Conservation (phyloP, 2,329 filamentous ascomycete genomes). For the Hypoxylon sp. region DNA sequence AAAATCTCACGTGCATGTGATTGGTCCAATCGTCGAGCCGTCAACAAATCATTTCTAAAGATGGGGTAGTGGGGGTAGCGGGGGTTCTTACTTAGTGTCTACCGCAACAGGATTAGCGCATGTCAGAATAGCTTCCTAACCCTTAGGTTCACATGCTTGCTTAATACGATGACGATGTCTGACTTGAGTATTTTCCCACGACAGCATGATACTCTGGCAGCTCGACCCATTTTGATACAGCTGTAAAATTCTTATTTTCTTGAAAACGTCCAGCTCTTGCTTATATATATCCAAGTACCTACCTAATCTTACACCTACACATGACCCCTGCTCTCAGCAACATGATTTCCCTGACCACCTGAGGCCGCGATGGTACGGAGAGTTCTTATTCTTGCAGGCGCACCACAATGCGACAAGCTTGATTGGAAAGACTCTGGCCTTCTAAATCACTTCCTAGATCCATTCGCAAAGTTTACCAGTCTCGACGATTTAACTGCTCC, state of each 20-base stretch:
- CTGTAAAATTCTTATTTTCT: neutral
- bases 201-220: neutral
- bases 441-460: constrained; percentile 58
- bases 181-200: neutral
- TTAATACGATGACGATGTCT: neutral
- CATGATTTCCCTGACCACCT: constrained; percentile 20
- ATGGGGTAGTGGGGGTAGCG: constrained; percentile 21
- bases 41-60: constrained; percentile 41
- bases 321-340: neutral
- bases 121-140: neutral
- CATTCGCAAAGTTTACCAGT: constrained; percentile 50
- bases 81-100: neutral
- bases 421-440: constrained; percentile 54
- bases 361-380: constrained; percentile 44
- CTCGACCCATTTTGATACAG: neutral
- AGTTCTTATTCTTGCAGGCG: constrained; percentile 47
- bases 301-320: neutral
- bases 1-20: constrained; percentile 42
- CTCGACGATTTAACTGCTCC: constrained; percentile 19
- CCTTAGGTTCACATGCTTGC: neutral
- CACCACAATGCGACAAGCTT: constrained; percentile 44
- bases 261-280: neutral
- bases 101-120: neutral
- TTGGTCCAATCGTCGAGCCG: constrained; percentile 34
- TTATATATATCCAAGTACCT: constrained; percentile 13